Evolutionary conservation across 768 basidiomycete species (phyloP).

Genomic region (Trichaptum fuscoviolaceum): DNA sequence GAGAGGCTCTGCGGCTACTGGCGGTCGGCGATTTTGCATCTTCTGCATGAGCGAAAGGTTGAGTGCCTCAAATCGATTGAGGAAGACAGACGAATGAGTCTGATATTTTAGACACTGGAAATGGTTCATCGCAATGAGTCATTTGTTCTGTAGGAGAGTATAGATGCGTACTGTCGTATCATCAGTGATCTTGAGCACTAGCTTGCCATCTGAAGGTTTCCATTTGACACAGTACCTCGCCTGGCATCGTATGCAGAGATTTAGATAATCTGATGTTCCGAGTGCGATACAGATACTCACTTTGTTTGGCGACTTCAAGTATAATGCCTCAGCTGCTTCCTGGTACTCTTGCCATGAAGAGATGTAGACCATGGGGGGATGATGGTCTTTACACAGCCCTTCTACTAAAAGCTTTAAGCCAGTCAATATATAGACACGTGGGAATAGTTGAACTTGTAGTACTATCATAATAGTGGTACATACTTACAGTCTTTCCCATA

Average conservation of each 20-base stretch:
- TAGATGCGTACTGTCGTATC: conserved; percentile 65
- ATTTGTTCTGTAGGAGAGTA: background rate
- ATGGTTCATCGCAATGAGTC: background rate
- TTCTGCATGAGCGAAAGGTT: conserved; percentile 83
- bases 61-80: conserved; percentile 93
- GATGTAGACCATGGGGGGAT: conserved; percentile 71
- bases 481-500: too few relatives aligned
- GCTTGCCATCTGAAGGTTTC: conserved; percentile 76
- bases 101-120: conserved; percentile 92
- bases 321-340: conserved; percentile 84
- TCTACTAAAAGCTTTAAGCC: background rate
- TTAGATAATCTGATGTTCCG: background rate
- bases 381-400: background rate
- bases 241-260: conserved; percentile 34
- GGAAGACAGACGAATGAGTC: conserved; percentile 88
- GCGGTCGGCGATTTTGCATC: conserved; percentile 64
- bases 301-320: conserved; percentile 69
- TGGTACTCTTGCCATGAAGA: conserved; percentile 86
- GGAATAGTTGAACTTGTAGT: background rate
- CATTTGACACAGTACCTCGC: conserved; percentile 91
- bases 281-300: conserved; percentile 36
- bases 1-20: conserved; percentile 6
- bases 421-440: background rate
- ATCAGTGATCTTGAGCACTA: conserved; percentile 93
- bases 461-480: too few relatives aligned